phyloP scores from a whole-genome alignment of 2,329 filamentous ascomycete genomes.

The Claviceps purpurea region DNA sequence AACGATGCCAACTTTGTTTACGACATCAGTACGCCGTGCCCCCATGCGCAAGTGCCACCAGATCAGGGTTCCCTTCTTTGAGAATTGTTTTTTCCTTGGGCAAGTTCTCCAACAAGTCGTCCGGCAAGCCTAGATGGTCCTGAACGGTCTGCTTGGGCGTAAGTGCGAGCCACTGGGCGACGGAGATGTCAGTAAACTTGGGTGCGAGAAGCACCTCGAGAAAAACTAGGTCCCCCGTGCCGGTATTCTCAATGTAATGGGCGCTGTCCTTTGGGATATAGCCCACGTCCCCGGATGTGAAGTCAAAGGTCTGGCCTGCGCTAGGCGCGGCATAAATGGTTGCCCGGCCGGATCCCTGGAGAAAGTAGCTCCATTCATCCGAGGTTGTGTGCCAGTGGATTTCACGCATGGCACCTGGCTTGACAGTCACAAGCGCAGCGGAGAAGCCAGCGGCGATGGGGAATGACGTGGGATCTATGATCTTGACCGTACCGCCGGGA shows the following conservation, averaged over 20 bases:
- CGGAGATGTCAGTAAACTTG: constrained; percentile 38
- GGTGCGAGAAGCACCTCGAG: constrained; percentile 44
- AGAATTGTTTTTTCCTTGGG: constrained; percentile 29
- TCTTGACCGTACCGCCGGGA: constrained; percentile 45
- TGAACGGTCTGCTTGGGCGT: constrained; percentile 44
- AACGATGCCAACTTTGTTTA: background rate
- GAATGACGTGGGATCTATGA: constrained; percentile 43
- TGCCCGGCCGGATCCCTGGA: constrained; percentile 40
- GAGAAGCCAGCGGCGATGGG: constrained; percentile 42
- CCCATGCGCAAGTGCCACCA: constrained; percentile 15
- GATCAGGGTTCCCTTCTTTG: constrained; percentile 25
- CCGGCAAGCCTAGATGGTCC: constrained; percentile 35
- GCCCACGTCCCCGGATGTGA: constrained; percentile 44
- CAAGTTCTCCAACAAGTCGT: constrained; percentile 21
- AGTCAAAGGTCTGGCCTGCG: constrained; percentile 42
- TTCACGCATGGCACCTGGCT: constrained; percentile 51
- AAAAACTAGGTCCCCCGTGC: constrained; percentile 41
- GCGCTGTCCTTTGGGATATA: constrained; percentile 37
- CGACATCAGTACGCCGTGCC: constrained; percentile 9
- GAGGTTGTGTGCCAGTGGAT: constrained; percentile 49
- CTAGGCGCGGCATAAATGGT: constrained; percentile 40
- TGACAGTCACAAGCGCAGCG: constrained; percentile 40
- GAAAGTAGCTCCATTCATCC: constrained; percentile 50
- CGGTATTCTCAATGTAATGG: constrained; percentile 50
- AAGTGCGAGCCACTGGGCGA: constrained; percentile 44